phyloP scores from a whole-genome alignment of 2,329 filamentous ascomycete genomes.

The Epichloe amarillans region DNA sequence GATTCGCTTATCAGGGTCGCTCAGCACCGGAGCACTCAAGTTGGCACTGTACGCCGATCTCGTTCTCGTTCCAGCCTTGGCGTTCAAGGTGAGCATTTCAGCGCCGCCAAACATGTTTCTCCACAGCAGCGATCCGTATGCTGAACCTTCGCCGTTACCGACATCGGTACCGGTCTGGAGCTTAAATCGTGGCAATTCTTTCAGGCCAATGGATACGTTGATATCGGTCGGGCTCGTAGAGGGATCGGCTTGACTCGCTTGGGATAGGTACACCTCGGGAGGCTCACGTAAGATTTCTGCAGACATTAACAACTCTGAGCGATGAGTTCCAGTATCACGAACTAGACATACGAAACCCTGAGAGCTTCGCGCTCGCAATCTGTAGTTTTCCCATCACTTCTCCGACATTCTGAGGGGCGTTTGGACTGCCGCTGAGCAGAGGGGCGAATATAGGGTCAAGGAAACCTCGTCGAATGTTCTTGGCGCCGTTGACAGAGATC shows the following conservation, averaged over 20 bases:
- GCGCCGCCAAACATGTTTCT: constrained; percentile 92
- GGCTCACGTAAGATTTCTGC: constrained; percentile 77
- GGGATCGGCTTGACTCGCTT: constrained; percentile 54
- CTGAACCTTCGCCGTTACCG: constrained; percentile 86
- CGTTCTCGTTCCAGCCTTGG: constrained; percentile 78
- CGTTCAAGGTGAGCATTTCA: constrained; percentile 77
- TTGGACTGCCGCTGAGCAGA: constrained; percentile 54
- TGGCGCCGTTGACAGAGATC: constrained; percentile 69
- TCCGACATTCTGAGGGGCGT: constrained; percentile 60
- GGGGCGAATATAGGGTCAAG: constrained; percentile 71
- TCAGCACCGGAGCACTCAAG: constrained; percentile 69
- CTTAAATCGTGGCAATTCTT: constrained; percentile 70
- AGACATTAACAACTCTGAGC: constrained; percentile 14
- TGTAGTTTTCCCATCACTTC: constrained; percentile 66
- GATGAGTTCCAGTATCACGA: not conserved
- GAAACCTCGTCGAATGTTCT: constrained; percentile 72
- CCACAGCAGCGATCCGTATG: constrained; percentile 75
- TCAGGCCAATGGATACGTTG: constrained; percentile 70
- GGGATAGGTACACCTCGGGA: constrained; percentile 71
- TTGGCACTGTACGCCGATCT: constrained; percentile 81
- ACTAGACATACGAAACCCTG: constrained; percentile 54
- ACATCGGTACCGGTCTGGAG: constrained; percentile 92
- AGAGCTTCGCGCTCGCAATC: constrained; percentile 58
- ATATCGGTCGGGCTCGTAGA: constrained; percentile 63
- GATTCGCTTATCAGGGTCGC: constrained; percentile 68